Evolutionary conservation across 2,329 filamentous ascomycete species (phyloP).

Genomic region (Albifimbria verrucaria): DNA sequence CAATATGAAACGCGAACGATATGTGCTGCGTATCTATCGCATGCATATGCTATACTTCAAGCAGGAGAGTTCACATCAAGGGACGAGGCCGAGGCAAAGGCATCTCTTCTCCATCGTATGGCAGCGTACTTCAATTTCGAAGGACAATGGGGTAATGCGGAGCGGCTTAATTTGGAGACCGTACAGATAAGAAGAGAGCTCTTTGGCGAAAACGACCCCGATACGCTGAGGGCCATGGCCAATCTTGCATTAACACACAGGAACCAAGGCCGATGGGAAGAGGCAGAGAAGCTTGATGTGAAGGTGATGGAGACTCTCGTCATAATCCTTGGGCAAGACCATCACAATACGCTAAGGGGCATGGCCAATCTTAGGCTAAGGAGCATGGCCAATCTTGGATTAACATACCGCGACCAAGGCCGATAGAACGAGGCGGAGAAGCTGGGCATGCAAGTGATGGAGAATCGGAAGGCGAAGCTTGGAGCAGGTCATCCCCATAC

Average conservation of each 20-base stretch:
- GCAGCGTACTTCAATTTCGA: not conserved
- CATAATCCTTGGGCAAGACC: constrained; percentile 2
- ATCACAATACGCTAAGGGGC: constrained; percentile 5
- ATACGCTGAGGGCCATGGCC: not conserved
- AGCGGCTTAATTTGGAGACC: not conserved
- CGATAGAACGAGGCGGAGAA: not conserved
- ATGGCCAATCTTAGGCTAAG: too few species aligned
- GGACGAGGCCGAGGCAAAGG: constrained; percentile 5
- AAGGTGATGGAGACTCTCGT: too few species aligned
- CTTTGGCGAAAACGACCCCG: too few species aligned
- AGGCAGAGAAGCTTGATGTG: too few species aligned
- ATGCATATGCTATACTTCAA: constrained; percentile 15
- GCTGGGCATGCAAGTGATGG: not conserved
- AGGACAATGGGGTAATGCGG: constrained; percentile 3
- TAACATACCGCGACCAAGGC: not conserved
- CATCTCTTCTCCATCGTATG: not conserved
- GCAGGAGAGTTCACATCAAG: constrained; percentile 6
- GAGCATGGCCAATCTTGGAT: constrained; percentile 4
- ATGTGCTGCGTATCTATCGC: constrained; percentile 17
- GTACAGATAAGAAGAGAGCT: not conserved
- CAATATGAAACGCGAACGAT: constrained; percentile 1
- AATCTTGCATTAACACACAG: not conserved
- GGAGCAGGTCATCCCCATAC: constrained; percentile 5
- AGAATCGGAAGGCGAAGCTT: not conserved
- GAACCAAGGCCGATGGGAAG: too few species aligned